Conservation (phyloP, 2,329 filamentous ascomycete genomes). For the Lachnellula subtilissima region DNA sequence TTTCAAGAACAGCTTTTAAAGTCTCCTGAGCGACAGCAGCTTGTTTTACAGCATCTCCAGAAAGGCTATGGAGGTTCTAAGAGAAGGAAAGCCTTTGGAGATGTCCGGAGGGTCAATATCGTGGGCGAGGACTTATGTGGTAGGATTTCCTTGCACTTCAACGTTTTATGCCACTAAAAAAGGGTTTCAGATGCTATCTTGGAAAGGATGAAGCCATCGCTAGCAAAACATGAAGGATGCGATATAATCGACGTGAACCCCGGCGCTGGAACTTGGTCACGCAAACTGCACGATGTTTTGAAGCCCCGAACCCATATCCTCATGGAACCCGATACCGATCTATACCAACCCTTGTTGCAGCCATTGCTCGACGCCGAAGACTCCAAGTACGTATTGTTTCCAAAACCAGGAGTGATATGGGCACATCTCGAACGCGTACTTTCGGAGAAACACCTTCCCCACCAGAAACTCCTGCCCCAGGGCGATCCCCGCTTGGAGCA, state of each 20-base stretch:
- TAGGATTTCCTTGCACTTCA: conserved; percentile 9
- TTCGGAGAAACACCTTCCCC: conserved; percentile 44
- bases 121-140: conserved; percentile 46
- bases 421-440: conserved; percentile 53
- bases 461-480: conserved; percentile 42
- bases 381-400: conserved; percentile 44
- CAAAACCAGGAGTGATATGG: conserved; percentile 56
- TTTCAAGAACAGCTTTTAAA: background rate
- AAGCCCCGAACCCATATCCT: conserved; percentile 79
- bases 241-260: conserved; percentile 87
- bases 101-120: conserved; percentile 47
- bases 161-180: conserved; percentile 1
- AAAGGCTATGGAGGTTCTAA: conserved; percentile 2
- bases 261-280: conserved; percentile 72
- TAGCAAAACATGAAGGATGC: conserved; percentile 69
- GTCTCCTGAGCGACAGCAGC: background rate
- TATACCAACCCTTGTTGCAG: conserved; percentile 58
- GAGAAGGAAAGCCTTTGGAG: conserved; percentile 14
- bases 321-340: conserved; percentile 62
- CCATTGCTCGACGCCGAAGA: conserved; percentile 49
- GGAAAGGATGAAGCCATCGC: conserved; percentile 60
- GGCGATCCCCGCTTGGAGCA: conserved; percentile 36
- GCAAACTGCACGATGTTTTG: conserved; percentile 67
- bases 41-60: conserved; percentile 2
- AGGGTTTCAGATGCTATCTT: conserved; percentile 36